Base-by-base conservation (phyloP, 345 rosid species). In the Populus simonii region DNA sequence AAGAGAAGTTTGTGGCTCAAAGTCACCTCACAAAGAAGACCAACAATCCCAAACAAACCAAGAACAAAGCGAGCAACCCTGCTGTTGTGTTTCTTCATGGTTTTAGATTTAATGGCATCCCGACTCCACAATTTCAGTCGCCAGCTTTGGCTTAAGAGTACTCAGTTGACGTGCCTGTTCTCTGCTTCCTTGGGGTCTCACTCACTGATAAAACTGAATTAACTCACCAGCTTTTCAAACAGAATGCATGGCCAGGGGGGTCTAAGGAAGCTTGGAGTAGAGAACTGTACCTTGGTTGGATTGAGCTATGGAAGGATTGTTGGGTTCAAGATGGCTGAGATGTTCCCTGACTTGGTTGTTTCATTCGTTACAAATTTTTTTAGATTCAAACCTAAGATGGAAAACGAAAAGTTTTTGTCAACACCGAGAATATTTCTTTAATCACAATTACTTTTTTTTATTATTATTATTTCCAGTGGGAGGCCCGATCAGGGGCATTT, bases 151-250 rank as follows among this genome's bases (percentile, higher is more conserved):
- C 86, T 7, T 66, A 72, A 35, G 39, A 59, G 11, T 85, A 85
- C 63, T 53, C 79, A 0, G 83, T 86, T 41, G 84, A 86, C 74
- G 84, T 85, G 8, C 86, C 86, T 1, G 90, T 86, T 79, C 29
- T 88, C 18, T 36, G 84, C 55, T 86, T 86, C 87, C 86, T 86
- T 41, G 89, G 89, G 0, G 80, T 70, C 39, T 88, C 90, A 1
- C 0, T 72, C 81, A 86, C 90, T 1, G 76, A 74, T 49, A 39
- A 59, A 7, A 0, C 51, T 0, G 76, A n/a, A n/a, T n/a, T n/a
- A 80, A 16, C 72, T 72, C 88, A 15, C 76, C 72, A 51, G 86
- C 23, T 57, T 88, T 85, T 55, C 90, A 85, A 66, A 82, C 82
- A 2, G 85, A 84, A 78, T 85, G 83, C 76, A 53, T 84, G 66